phyloP scores from a whole-genome alignment of 768 basidiomycete species.

The Boletus patriciae region DNA sequence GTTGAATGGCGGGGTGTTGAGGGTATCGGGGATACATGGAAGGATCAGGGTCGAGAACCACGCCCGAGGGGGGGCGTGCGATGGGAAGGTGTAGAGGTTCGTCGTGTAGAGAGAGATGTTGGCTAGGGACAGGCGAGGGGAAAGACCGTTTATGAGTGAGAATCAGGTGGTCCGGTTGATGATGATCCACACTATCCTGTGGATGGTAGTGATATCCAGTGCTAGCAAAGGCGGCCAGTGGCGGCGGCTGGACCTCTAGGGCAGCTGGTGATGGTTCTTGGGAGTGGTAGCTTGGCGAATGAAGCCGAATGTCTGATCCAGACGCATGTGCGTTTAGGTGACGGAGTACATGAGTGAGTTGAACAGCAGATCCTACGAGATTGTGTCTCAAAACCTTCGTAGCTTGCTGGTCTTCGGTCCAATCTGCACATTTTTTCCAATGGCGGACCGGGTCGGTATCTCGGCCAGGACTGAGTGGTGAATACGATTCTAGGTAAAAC shows the following conservation, averaged over 20 bases:
- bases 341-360: constrained; percentile 56
- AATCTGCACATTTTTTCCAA: constrained; percentile 71
- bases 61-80: constrained; percentile 7
- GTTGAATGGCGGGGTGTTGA: constrained; percentile 5
- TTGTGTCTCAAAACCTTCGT: constrained; percentile 62
- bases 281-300: constrained; percentile 38
- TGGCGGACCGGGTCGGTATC: constrained; percentile 35
- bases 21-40: constrained; percentile 19
- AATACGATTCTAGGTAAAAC: constrained; percentile 62
- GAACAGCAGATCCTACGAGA: constrained; percentile 61
- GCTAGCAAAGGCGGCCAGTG: constrained; percentile 33
- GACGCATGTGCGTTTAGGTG: constrained; percentile 39
- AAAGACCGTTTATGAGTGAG: constrained; percentile 33
- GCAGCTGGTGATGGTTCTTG: constrained; percentile 31
- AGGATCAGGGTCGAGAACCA: constrained; percentile 11
- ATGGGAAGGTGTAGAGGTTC: constrained; percentile 10
- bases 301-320: constrained; percentile 37
- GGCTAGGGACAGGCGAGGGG: constrained; percentile 20
- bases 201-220: constrained; percentile 33
- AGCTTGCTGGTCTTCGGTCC: constrained; percentile 76
- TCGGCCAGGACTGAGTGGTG: constrained; percentile 29
- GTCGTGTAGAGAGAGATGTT: constrained; percentile 11
- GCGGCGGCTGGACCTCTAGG: constrained; percentile 43
- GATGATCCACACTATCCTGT: constrained; percentile 20
- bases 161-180: constrained; percentile 17